A percentile compares a stretch with the other conserved stretches of the same genome.
phyloP scores from a whole-genome alignment of 768 basidiomycete genomes.

The Leccinellum rugosiceps region DNA sequence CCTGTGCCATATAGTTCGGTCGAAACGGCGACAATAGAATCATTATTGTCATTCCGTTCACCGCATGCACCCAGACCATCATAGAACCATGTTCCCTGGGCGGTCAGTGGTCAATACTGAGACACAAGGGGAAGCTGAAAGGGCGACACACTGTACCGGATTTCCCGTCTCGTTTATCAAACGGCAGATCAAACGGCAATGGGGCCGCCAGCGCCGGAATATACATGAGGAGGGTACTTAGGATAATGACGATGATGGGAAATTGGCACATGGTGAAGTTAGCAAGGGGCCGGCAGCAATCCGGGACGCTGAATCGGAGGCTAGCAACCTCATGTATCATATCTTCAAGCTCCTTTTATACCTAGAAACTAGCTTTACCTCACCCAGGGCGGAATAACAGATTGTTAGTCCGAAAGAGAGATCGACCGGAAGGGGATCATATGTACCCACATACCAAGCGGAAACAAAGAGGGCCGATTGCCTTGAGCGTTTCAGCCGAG shows the following conservation, averaged over 20 bases:
- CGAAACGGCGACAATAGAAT: slow-evolving; percentile 63
- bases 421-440: slow-evolving; percentile 31
- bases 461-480: slow-evolving; percentile 24
- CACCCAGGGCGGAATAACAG: slow-evolving; percentile 22
- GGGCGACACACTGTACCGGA: slow-evolving; percentile 49
- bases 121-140: neutral
- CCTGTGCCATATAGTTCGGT: slow-evolving; percentile 51
- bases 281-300: neutral
- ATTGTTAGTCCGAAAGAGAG: slow-evolving; percentile 20
- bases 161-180: slow-evolving; percentile 46
- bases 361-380: slow-evolving; percentile 25
- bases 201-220: slow-evolving; percentile 41
- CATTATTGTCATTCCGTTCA: slow-evolving; percentile 41
- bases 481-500: slow-evolving; percentile 17
- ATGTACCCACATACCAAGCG: slow-evolving; percentile 17
- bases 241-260: slow-evolving; percentile 30
- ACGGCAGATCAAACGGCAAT: slow-evolving; percentile 27
- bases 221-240: slow-evolving; percentile 43
- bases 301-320: slow-evolving; percentile 1
- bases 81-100: slow-evolving; percentile 67
- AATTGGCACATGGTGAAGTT: slow-evolving; percentile 18
- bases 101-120: slow-evolving; percentile 6
- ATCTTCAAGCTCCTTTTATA: slow-evolving; percentile 25
- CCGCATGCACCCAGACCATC: slow-evolving; percentile 67
- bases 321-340: slow-evolving; percentile 2